Base-by-base conservation (phyloP, 2,329 filamentous ascomycete genomes). In the Bipolaris oryzae region DNA sequence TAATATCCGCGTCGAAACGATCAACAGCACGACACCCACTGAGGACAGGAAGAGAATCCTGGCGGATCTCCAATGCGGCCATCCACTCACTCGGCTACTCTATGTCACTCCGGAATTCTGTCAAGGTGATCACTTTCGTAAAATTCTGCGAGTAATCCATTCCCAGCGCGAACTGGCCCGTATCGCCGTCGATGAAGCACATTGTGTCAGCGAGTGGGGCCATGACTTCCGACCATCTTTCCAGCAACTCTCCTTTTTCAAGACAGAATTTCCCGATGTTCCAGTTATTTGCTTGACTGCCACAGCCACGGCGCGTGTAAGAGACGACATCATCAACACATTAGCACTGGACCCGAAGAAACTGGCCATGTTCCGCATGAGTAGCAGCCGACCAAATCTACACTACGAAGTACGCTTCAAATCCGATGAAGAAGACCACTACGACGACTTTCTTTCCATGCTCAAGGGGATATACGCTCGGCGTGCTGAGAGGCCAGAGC, bases 181-280 rank as follows among this genome's bases (percentile, higher is more conserved):
- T 13, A 86, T 98, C 61, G 94, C 90, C 45, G 88, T 98, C 55
- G 94, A 98, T 71, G 94, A 98, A 78, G 94, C 94, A 2, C 94
- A 98, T 75, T 98, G 94, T 75, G 96, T 98, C 66, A 96, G 91
- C 21, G 93, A 97, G 87, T 97, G 94, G 94, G 94, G 94, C 1
- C 93, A 98, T 74, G 94, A 98, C 75, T 98, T 98, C 73, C 89
- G 94, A n/a, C 90, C 89, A 34, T 90, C 92, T 55, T 98, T 96
- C 77, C 92, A 95, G 71, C 85, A 89, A 18, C 83, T 98, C 6
- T 88, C 86, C 2, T 97, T 91, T 87, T 95, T 98, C 79, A 89
- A 90, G 65, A 83, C 86, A 46, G 87, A 87, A 5, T 92, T 95
- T 63, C 91, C 92, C 0, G 84, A 90, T 53, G 91, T 97, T 0